Percentiles rank a stretch among this genome's conserved stretches.
Conservation (phyloP, 805 yeast genomes). For the Wickerhamiella azyma region DNA sequence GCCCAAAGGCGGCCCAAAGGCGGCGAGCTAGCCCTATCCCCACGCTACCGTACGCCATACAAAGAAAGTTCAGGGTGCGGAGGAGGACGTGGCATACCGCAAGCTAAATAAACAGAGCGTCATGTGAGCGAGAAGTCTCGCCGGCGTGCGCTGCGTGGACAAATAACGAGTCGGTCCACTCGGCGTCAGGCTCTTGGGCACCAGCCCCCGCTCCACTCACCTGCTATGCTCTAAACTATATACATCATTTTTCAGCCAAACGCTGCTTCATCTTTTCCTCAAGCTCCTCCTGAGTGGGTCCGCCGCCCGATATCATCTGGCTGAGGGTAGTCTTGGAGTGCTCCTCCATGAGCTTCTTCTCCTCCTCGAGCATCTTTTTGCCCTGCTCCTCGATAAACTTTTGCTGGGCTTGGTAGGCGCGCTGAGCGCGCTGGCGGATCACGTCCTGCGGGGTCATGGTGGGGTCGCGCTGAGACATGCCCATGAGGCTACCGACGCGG, state of each 20-base stretch:
- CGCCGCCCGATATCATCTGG: conserved; percentile 66
- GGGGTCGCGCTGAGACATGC: conserved; percentile 33
- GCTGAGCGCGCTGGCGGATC: conserved; percentile 84
- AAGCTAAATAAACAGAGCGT: too few relatives aligned
- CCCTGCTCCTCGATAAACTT: conserved; percentile 76
- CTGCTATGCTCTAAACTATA: conserved; percentile 4
- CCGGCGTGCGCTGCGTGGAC: too few relatives aligned
- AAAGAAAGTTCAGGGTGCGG: too few relatives aligned
- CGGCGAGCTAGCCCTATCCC: too few relatives aligned
- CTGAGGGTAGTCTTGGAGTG: conserved; percentile 66
- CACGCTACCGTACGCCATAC: too few relatives aligned
- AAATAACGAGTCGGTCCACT: too few relatives aligned
- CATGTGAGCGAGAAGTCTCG: too few relatives aligned
- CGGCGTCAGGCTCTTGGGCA: too few relatives aligned
- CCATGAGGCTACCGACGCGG: conserved; percentile 50
- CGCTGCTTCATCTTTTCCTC: conserved; percentile 18
- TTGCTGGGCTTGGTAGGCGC: conserved; percentile 71
- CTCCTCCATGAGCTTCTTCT: conserved; percentile 50
- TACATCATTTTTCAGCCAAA: conserved; percentile 13
- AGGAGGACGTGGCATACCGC: too few relatives aligned
- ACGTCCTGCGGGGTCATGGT: conserved; percentile 76
- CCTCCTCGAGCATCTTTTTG: conserved; percentile 36
- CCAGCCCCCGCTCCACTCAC: too few relatives aligned
- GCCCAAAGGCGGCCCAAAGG: too few relatives aligned
- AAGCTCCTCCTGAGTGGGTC: conserved; percentile 26